Evolutionary conservation across 2,329 filamentous ascomycete species (phyloP).

Genomic region (Sclerotinia sclerotiorum): DNA sequence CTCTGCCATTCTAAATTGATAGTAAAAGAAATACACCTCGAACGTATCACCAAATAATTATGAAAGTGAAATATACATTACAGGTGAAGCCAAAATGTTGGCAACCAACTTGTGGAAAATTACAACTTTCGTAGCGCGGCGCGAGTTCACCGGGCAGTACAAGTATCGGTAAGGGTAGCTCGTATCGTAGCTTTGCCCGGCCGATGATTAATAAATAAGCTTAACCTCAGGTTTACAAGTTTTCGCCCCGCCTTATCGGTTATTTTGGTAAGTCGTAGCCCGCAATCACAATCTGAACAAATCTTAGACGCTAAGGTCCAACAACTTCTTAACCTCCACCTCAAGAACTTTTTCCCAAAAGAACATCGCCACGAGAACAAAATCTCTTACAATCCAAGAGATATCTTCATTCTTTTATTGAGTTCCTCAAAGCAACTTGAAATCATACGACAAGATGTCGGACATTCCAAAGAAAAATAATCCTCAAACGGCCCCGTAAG

Average conservation of each 20-base stretch:
- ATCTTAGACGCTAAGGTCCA: constrained; percentile 25
- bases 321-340: constrained; percentile 25
- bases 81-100: constrained; percentile 8
- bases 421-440: constrained; percentile 6
- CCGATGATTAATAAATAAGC: not conserved
- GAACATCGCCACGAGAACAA: constrained; percentile 23
- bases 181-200: not conserved
- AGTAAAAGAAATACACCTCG: constrained; percentile 19
- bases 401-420: constrained; percentile 10
- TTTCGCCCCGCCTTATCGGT: constrained; percentile 25
- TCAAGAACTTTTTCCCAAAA: constrained; percentile 23
- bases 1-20: constrained; percentile 32
- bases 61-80: constrained; percentile 7
- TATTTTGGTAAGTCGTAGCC: constrained; percentile 22
- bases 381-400: constrained; percentile 20
- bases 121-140: constrained; percentile 10
- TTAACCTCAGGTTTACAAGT: constrained; percentile 16
- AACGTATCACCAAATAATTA: constrained; percentile 18
- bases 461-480: constrained; percentile 62
- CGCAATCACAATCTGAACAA: constrained; percentile 23
- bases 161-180: not conserved
- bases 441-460: constrained; percentile 51
- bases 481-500: constrained; percentile 63
- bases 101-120: not conserved
- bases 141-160: constrained; percentile 1